These are phyloP conservation scores for Salix koriyanagi DNA, from an alignment of 345 rosid genomes.

Conservation along the genomic window DNA sequence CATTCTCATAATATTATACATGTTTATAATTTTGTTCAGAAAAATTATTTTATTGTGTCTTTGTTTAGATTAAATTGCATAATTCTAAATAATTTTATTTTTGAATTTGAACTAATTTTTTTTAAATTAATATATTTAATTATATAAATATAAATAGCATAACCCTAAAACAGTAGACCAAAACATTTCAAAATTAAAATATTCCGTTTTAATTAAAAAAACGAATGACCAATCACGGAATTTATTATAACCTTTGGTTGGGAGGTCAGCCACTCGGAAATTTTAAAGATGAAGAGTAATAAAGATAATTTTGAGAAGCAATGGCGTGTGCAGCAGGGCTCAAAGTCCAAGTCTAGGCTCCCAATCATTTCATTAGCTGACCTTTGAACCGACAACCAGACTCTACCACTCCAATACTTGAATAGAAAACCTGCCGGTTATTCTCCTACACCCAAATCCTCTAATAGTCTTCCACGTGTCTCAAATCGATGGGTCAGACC, in stretches of 20 bases:
- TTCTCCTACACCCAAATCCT: slow-evolving; percentile 45
- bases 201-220: too few species aligned
- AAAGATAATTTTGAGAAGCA: neutral
- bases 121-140: too few species aligned
- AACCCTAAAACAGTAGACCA: too few species aligned
- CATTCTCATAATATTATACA: too few species aligned
- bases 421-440: slow-evolving; percentile 54
- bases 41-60: too few species aligned
- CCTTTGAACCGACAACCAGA: slow-evolving; percentile 47
- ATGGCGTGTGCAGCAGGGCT: neutral
- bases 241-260: neutral
- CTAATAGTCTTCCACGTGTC: slow-evolving; percentile 51
- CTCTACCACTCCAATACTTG: slow-evolving; percentile 1
- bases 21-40: too few species aligned
- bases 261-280: neutral
- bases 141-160: too few species aligned
- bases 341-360: slow-evolving; percentile 19
- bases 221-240: too few species aligned
- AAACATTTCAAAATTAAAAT: too few species aligned
- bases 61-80: too few species aligned
- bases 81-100: too few species aligned
- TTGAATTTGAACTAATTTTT: too few species aligned
- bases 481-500: slow-evolving; percentile 34
- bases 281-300: neutral
- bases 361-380: slow-evolving; percentile 69